These are phyloP conservation scores for Tilletia horrida DNA, from an alignment of 1,284 basidiomycete genomes.

Conservation along the genomic window DNA sequence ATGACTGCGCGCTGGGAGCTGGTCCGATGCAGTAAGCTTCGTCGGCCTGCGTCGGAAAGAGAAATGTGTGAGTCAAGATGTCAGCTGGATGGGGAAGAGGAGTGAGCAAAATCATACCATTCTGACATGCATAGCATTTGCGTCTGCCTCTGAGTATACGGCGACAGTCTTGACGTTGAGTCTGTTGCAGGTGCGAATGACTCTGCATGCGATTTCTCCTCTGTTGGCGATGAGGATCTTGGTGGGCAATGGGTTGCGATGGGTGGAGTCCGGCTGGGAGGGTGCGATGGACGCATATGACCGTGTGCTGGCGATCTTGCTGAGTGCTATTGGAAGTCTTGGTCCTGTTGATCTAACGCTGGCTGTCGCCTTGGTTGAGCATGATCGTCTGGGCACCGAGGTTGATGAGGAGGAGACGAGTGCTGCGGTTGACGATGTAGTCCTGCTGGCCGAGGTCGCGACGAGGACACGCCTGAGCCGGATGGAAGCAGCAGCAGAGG, in stretches of 20 bases:
- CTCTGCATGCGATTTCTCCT: slow-evolving; percentile 89
- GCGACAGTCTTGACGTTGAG: slow-evolving; percentile 84
- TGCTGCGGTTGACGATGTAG: not conserved
- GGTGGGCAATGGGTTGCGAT: slow-evolving; percentile 27
- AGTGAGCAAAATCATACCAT: not conserved
- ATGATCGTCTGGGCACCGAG: not conserved
- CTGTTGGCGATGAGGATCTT: slow-evolving; percentile 59
- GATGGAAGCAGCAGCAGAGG: not conserved
- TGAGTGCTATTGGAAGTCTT: not conserved
- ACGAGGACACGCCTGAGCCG: too few species aligned
- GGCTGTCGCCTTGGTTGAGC: not conserved
- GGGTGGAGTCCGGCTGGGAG: slow-evolving; percentile 17
- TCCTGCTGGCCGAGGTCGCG: not conserved
- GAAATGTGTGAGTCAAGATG: slow-evolving; percentile 55
- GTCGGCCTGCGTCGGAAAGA: slow-evolving; percentile 68
- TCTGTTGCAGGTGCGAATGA: slow-evolving; percentile 82
- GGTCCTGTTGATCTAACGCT: not conserved
- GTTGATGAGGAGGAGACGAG: not conserved
- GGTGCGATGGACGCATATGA: not conserved
- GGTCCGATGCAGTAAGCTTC: slow-evolving; percentile 92
- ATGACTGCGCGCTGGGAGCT: slow-evolving; percentile 79
- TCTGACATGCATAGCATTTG: slow-evolving; percentile 67
- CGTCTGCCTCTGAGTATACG: slow-evolving; percentile 82
- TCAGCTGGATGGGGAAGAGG: slow-evolving; percentile 12
- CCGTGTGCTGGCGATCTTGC: not conserved